phyloP scores from a whole-genome alignment of 2,329 filamentous ascomycete genomes.

The Sporothrix humicola region DNA sequence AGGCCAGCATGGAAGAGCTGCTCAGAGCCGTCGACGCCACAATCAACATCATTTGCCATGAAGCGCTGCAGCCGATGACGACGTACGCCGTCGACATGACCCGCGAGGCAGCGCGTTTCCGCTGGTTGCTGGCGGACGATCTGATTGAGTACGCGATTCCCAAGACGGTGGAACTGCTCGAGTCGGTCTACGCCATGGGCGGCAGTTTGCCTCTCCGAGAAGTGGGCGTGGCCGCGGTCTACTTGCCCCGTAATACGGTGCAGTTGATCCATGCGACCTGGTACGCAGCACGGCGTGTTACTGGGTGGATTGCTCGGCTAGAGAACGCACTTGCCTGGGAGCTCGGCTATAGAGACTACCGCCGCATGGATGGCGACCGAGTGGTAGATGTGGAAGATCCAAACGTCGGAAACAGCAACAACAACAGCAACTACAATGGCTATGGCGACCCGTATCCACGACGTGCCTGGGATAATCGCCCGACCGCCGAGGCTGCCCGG shows the following conservation, averaged over 20 bases:
- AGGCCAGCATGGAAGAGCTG: neutral
- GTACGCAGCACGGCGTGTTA: neutral
- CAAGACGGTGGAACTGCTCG: constrained; percentile 27
- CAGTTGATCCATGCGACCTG: constrained; percentile 8
- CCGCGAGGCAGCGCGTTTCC: constrained; percentile 7
- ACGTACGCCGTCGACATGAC: neutral
- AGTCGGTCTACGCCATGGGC: constrained; percentile 31
- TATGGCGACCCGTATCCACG: neutral
- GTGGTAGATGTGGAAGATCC: neutral
- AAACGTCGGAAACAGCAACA: too few relatives aligned
- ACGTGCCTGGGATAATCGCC: neutral
- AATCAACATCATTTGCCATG: constrained; percentile 21
- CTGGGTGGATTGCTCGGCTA: constrained; percentile 32
- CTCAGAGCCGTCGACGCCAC: neutral
- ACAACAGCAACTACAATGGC: neutral
- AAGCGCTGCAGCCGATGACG: constrained; percentile 6
- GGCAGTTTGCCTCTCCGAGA: constrained; percentile 30
- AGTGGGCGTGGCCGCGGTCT: neutral
- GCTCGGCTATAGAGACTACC: constrained; percentile 36
- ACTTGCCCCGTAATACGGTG: constrained; percentile 27
- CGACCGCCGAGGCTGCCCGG: too few relatives aligned
- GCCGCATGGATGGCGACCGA: neutral
- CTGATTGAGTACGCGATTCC: constrained; percentile 33
- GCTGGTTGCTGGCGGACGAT: constrained; percentile 33
- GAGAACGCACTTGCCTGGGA: constrained; percentile 34